phyloP scores from a whole-genome alignment of 495 filamentous ascomycete genomes.

The Tuber melanosporum region DNA sequence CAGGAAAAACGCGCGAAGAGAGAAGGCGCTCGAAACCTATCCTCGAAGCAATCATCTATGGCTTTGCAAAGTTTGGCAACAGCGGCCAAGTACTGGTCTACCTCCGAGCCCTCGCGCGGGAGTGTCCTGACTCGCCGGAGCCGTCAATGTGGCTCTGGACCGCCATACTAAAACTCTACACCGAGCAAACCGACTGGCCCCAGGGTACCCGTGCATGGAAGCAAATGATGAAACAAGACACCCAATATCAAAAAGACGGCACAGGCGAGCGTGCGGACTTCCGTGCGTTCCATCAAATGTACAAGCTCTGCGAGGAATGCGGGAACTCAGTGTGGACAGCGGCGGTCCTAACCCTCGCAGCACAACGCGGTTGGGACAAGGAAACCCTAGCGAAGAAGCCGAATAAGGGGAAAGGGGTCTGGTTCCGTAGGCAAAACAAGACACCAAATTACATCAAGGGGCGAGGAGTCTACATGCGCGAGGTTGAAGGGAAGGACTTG shows the following conservation, averaged over 20 bases:
- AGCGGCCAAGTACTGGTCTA: constrained; percentile 19
- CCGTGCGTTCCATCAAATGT: constrained; percentile 33
- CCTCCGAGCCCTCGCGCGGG: constrained; percentile 21
- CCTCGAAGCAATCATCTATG: constrained; percentile 28
- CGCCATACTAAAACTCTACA: constrained; percentile 28
- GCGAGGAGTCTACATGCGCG: constrained; percentile 7
- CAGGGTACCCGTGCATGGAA: constrained; percentile 22
- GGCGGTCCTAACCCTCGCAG: constrained; percentile 16
- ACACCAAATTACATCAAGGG: constrained; percentile 25
- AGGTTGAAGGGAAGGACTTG: constrained; percentile 6
- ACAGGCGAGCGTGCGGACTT: constrained; percentile 11
- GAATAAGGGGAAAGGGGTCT: constrained; percentile 35
- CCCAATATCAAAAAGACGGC: background rate
- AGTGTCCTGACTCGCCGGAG: constrained; percentile 23
- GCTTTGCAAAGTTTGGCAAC: constrained; percentile 34
- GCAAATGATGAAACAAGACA: constrained; percentile 15
- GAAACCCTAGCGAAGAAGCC: constrained; percentile 3
- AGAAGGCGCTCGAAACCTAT: constrained; percentile 22
- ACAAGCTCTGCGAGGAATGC: constrained; percentile 26
- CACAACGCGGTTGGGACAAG: constrained; percentile 19
- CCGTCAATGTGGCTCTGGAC: constrained; percentile 26
- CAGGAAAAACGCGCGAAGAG: constrained; percentile 15
- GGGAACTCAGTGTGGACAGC: constrained; percentile 6
- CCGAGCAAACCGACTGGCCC: constrained; percentile 30
- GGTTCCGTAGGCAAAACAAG: constrained; percentile 22